These are phyloP conservation scores for Pyricularia grisea DNA, from an alignment of 2,329 filamentous ascomycete genomes.

Conservation along the genomic window DNA sequence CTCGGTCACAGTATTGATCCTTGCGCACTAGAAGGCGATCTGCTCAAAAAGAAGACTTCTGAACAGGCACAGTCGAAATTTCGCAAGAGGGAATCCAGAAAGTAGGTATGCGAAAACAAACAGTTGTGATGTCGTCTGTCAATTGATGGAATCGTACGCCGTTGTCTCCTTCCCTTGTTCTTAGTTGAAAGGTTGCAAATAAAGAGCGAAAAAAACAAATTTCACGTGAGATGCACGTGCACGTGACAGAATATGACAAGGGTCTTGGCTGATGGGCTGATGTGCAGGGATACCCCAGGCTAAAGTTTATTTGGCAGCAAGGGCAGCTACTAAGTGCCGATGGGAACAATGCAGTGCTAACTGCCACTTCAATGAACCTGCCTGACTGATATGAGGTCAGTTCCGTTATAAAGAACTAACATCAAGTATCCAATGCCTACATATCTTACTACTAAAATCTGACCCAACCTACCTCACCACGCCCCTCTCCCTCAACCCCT, in stretches of 20 bases:
- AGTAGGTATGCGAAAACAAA: neutral
- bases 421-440: no score
- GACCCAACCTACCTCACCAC: slow-evolving; percentile 41
- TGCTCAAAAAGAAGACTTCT: neutral
- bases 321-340: no score
- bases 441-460: no score
- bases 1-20: neutral
- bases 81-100: neutral
- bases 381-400: no score
- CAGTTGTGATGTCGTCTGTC: neutral
- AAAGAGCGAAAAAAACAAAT: neutral
- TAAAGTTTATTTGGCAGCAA: neutral
- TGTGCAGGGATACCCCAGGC: neutral
- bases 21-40: neutral
- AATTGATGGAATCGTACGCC: neutral
- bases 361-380: no score
- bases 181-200: neutral
- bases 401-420: no score
- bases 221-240: slow-evolving; percentile 8
- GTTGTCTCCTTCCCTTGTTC: neutral
- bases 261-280: neutral
- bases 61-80: neutral
- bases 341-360: no score
- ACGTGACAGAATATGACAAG: neutral
- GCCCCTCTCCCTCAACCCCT: slow-evolving; percentile 52